These are phyloP conservation scores for Eurotiales sp. DNA, from an alignment of 2,329 filamentous ascomycete genomes.

Conservation along the genomic window DNA sequence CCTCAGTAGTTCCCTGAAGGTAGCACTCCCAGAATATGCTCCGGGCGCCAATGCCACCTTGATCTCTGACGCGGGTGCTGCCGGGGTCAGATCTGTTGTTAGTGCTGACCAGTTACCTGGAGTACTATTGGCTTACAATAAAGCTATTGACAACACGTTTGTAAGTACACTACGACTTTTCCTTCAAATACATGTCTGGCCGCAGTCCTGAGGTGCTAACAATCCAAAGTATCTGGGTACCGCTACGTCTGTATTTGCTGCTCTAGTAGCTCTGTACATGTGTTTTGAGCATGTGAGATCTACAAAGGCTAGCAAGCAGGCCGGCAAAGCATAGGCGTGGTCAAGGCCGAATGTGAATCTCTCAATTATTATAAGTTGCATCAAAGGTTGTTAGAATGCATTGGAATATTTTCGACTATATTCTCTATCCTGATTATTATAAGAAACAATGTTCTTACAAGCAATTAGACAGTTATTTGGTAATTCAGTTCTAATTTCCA, in stretches of 20 bases:
- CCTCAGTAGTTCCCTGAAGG: slow-evolving; percentile 1
- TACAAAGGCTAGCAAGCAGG: not conserved
- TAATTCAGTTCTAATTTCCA: too few species aligned
- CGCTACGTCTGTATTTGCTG: slow-evolving; percentile 4
- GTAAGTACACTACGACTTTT: slow-evolving; percentile 1
- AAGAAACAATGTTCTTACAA: too few species aligned
- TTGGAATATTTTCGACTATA: too few species aligned
- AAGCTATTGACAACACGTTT: slow-evolving; percentile 6
- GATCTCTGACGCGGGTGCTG: slow-evolving; percentile 3
- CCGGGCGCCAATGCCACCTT: not conserved
- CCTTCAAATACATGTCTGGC: not conserved
- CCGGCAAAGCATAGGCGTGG: not conserved
- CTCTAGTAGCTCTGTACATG: slow-evolving; percentile 5
- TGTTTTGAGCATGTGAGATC: not conserved
- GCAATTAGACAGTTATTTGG: too few species aligned
- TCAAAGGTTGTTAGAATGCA: too few species aligned
- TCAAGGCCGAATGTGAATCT: not conserved
- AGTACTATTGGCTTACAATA: slow-evolving; percentile 3
- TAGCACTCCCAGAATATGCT: slow-evolving; percentile 1
- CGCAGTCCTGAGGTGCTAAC: not conserved
- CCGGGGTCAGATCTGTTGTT: slow-evolving; percentile 1
- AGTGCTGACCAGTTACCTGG: slow-evolving; percentile 3
- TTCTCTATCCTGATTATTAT: too few species aligned
- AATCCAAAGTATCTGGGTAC: slow-evolving; percentile 5
- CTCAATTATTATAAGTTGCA: too few species aligned